Conservation (phyloP, 2,329 filamentous ascomycete species). For the Talaromyces albobiverticillius region DNA sequence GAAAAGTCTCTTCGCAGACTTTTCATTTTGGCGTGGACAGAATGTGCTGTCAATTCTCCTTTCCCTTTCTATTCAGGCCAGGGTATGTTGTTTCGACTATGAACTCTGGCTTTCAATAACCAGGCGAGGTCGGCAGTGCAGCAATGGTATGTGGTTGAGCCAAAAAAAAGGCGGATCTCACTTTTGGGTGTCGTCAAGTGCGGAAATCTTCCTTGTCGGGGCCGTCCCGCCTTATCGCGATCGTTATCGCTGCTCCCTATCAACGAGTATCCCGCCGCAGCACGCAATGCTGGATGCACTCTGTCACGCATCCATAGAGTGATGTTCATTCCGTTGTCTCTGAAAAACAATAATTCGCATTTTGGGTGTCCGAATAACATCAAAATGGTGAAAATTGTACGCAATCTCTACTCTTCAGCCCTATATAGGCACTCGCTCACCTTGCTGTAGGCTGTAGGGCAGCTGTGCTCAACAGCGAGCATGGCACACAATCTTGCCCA, state of each 20-base stretch:
- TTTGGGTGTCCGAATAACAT: no score
- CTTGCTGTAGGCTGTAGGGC: slow-evolving; percentile 69
- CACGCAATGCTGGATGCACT: no score
- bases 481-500: slow-evolving; percentile 76
- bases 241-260: no score
- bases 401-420: slow-evolving; percentile 8
- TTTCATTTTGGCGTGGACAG: slow-evolving; percentile 47
- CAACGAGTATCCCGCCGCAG: no score
- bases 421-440: slow-evolving; percentile 6
- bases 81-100: background rate
- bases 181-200: background rate
- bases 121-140: background rate
- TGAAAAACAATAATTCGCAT: no score
- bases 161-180: background rate
- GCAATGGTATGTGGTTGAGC: background rate
- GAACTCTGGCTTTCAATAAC: background rate
- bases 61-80: background rate
- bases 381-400: slow-evolving; percentile 13
- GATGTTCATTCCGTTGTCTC: no score
- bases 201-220: background rate
- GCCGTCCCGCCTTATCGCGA: no score
- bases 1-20: slow-evolving; percentile 59
- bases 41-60: background rate
- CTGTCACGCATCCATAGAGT: no score
- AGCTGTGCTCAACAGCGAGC: slow-evolving; percentile 80